These are phyloP conservation scores for Paecilomyces formosus DNA, from an alignment of 2,329 filamentous ascomycete species.

Conservation along the genomic window DNA sequence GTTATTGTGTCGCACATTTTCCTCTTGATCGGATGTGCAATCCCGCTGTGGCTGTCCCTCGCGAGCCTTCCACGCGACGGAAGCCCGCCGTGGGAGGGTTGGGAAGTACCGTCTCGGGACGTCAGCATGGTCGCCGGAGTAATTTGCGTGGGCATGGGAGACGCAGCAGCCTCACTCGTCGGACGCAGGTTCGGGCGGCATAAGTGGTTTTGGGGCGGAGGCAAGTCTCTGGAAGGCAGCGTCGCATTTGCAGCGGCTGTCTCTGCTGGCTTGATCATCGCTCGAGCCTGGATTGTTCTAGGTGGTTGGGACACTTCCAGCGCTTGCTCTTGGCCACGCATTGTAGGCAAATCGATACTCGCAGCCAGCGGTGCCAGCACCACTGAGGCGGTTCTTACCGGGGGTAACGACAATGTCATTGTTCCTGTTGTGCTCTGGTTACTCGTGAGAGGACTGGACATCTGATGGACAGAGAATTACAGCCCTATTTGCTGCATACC, in stretches of 20 bases:
- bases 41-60: constrained; percentile 84
- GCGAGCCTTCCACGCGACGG: constrained; percentile 58
- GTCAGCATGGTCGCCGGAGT: constrained; percentile 88
- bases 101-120: constrained; percentile 68
- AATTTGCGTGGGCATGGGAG: constrained; percentile 89
- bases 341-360: constrained; percentile 53
- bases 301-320: constrained; percentile 58
- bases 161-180: constrained; percentile 85
- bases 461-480: constrained; percentile 7
- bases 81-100: constrained; percentile 54
- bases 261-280: constrained; percentile 61
- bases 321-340: constrained; percentile 21
- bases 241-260: constrained; percentile 77
- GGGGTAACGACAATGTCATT: constrained; percentile 96
- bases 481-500: neutral
- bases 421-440: constrained; percentile 91
- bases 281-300: constrained; percentile 65
- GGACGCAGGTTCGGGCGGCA: constrained; percentile 75
- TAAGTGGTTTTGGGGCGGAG: constrained; percentile 96
- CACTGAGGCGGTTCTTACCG: constrained; percentile 90
- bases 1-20: constrained; percentile 97
- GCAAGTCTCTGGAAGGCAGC: constrained; percentile 86
- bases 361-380: constrained; percentile 78
- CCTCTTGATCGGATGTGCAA: constrained; percentile 85
- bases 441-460: constrained; percentile 67